Conservation (phyloP, 106 monocot species). For the Vanilla planifolia region DNA sequence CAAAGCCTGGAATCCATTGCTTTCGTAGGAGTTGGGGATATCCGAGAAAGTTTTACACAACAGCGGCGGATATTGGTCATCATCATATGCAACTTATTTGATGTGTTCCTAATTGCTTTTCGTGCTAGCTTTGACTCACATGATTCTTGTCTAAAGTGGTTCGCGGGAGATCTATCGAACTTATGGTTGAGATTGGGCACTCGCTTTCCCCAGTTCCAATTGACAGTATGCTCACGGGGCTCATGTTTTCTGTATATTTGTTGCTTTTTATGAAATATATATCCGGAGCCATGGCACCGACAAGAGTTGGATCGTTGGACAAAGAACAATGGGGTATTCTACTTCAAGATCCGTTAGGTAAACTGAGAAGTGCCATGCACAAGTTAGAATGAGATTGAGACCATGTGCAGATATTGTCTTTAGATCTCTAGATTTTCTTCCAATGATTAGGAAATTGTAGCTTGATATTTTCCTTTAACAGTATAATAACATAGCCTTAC, state of each 20-base stretch:
- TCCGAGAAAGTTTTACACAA: too few species aligned
- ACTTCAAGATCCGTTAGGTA: conserved; percentile 32
- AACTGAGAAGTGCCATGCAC: background rate
- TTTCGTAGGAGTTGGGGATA: too few species aligned
- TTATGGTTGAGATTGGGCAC: conserved; percentile 4
- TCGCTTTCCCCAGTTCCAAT: background rate
- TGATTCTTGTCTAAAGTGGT: conserved; percentile 22
- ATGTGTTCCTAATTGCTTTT: background rate
- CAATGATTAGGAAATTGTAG: background rate
- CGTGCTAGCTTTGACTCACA: conserved; percentile 24
- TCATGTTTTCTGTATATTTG: background rate
- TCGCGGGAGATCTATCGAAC: conserved; percentile 5
- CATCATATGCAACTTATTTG: too few species aligned
- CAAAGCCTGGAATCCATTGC: too few species aligned
- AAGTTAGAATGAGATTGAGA: background rate
- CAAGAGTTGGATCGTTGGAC: background rate
- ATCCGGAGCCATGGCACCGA: background rate
- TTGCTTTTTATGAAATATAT: background rate
- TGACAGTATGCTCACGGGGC: background rate
- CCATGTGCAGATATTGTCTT: background rate
- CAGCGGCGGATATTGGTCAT: too few species aligned
- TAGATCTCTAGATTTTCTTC: background rate
- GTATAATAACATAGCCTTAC: background rate
- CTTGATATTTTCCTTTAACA: background rate
- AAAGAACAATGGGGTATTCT: conserved; percentile 17